Evolutionary conservation across 257 asterid genomes (phyloP).

Genomic region (Oldenlandia corymbosa): DNA sequence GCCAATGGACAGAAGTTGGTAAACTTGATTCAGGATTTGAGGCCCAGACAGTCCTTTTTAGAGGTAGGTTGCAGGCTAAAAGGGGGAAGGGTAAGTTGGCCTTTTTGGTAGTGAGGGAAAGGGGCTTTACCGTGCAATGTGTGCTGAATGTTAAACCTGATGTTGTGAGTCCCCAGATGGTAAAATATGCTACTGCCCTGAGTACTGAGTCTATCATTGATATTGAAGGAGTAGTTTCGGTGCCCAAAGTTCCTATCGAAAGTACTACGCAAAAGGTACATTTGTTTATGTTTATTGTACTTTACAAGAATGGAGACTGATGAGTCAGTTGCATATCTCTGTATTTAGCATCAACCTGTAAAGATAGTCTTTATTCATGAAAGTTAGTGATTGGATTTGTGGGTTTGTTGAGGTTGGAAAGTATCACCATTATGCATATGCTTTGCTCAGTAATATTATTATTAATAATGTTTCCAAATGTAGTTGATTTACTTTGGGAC

Average conservation of each 20-base stretch:
- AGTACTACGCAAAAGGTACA: constrained; percentile 86
- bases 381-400: not conserved
- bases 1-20: constrained; percentile 62
- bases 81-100: constrained; percentile 74
- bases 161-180: constrained; percentile 70
- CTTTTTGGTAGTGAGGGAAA: constrained; percentile 66
- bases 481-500: not conserved
- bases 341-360: too few relatives aligned
- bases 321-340: too few relatives aligned
- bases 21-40: constrained; percentile 36
- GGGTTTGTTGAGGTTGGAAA: not conserved
- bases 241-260: constrained; percentile 51
- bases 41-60: constrained; percentile 45
- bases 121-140: constrained; percentile 80
- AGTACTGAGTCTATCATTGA: constrained; percentile 72
- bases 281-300: not conserved
- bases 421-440: not conserved
- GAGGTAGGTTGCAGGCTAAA: constrained; percentile 69
- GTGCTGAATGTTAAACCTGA: constrained; percentile 55
- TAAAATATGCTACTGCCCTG: constrained; percentile 58
- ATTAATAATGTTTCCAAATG: not conserved
- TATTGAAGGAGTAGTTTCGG: constrained; percentile 63
- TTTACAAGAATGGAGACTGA: not conserved
- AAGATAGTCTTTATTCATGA: not conserved
- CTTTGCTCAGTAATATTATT: too few relatives aligned